Evolutionary conservation across 495 filamentous ascomycete species (phyloP), one percentile per base, ranked within the genome.

Genomic region (Gamarada debralockiae): DNA sequence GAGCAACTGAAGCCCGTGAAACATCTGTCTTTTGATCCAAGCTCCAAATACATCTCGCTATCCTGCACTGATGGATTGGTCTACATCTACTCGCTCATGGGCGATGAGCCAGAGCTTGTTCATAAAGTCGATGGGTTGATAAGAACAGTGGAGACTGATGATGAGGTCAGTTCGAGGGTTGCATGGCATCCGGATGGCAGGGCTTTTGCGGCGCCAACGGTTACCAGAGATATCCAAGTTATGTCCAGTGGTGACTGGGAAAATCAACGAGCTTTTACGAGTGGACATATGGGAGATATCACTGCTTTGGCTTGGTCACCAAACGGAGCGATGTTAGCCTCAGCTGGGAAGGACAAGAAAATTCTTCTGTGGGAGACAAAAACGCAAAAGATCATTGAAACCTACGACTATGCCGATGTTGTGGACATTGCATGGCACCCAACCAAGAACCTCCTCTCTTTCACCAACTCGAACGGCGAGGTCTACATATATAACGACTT

Each of bases 151-250:
- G 91, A 97, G 47, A 78, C 81, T 1, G 89, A 92, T 39, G 80
- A 82, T 8, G 89, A 96, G 53, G 75, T 80, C 2, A 92, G 83
- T 57, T 83, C 89, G 9, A 80, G 80, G 63, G 81, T 84, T 21
- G 78, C 83, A 1, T 98, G 93, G 93, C 92, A 97, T 71, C 95
- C 95, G 0, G 95, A 97, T 62, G 92, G 95, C 5, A 81, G 89
- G 38, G 90, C 91, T 4, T 96, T 98, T 68, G 90, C 89, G 9
- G 83, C 84, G 0, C 83, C 90, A 0, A 96, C 95, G 13, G 77
- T 85, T 1, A 92, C 89, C 1, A 73, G 85, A 63, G 91, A 97
- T 57, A 84, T 97, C 18, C 84, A 92, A 52, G 81, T 97, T 14
- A 77, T 96, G 39, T 95, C 92, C 20, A 79, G 79, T 50, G 77